A percentile compares a stretch with the other conserved stretches of the same genome.
These are phyloP conservation scores for Conticribra guillardii DNA, from an alignment of 108 stramenopile genomes.

Conservation along the genomic window DNA sequence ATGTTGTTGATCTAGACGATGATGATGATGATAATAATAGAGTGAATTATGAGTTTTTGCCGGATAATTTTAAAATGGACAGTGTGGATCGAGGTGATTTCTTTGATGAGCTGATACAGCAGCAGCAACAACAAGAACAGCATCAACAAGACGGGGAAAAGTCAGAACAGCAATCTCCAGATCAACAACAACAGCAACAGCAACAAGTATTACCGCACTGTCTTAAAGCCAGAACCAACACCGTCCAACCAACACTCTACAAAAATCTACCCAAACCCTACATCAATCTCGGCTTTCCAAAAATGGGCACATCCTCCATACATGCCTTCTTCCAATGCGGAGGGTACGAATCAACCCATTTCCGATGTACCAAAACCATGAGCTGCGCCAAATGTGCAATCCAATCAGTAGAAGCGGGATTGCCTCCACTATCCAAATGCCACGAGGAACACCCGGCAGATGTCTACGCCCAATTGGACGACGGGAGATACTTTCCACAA, in stretches of 20 bases:
- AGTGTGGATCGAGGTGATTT: not conserved
- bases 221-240: not conserved
- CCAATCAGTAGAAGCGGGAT: not conserved
- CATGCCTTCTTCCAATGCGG: constrained; percentile 16
- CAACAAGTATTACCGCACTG: not conserved
- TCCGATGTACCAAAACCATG: not conserved
- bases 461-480: not conserved
- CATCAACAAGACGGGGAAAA: not conserved
- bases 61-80: not conserved
- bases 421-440: not conserved
- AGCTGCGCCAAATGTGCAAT: constrained; percentile 20
- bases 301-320: constrained; percentile 14
- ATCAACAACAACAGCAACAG: not conserved
- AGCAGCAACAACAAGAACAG: not conserved
- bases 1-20: not conserved
- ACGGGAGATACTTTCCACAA: not conserved
- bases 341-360: constrained; percentile 15
- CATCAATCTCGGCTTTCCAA: constrained; percentile 15
- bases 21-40: no score
- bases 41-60: not conserved
- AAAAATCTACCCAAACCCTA: not conserved
- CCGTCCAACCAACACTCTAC: not conserved
- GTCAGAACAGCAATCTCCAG: not conserved
- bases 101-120: not conserved
- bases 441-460: not conserved